Evolutionary conservation across 2,329 filamentous ascomycete genomes (phyloP), one percentile per base, ranked within the genome.

Genomic region (Alternaria consortialis): DNA sequence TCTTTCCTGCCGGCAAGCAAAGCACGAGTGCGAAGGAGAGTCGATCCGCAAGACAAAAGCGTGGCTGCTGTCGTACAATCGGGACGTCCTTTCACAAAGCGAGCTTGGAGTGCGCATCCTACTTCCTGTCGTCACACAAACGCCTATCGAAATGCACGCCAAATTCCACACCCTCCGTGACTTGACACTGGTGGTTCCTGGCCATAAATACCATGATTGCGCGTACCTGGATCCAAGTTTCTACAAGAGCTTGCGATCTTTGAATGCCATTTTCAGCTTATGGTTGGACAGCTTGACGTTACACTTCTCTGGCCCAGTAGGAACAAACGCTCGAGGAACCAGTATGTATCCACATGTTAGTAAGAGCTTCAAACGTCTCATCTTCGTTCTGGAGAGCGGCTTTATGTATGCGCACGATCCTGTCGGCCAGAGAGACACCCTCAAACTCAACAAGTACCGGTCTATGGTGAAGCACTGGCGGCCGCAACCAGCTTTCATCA

Each of bases 191-290:
- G 53, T 56, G 8, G 27, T 48, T 11, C 42, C 42, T 39, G 53
- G 42, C 6, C 25, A 37, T 9, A 20, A 7, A 9, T 31, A 47
- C 8, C 53, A 47, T 15, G 52, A 31, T 8, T 39, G 23, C 53
- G 31, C 32, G 7, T 11, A 40, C 13, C 12, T 13, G 42, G 17
- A 29, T n/a, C 31, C 15, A 20, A 9, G 8, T 8, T 53, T 53
- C 37, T 55, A 31, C 15, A 32, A 47, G 25, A 39, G 12, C n/a
- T 13, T 55, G 23, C 42, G 53, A 7, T 32, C 42, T 23, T 47
- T 55, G 6, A 55, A 55, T n/a, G 53, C 42, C 15, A 55, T 55
- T 32, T 56, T 56, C 32, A 25, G 42, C 42, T 47, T 56, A n/a
- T 56, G 42, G 42, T 25, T 56, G 13, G 53, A 56, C 17, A 48